These are phyloP conservation scores for Talaromyces islandicus DNA, from an alignment of 2,329 filamentous ascomycete species.

Conservation along the genomic window DNA sequence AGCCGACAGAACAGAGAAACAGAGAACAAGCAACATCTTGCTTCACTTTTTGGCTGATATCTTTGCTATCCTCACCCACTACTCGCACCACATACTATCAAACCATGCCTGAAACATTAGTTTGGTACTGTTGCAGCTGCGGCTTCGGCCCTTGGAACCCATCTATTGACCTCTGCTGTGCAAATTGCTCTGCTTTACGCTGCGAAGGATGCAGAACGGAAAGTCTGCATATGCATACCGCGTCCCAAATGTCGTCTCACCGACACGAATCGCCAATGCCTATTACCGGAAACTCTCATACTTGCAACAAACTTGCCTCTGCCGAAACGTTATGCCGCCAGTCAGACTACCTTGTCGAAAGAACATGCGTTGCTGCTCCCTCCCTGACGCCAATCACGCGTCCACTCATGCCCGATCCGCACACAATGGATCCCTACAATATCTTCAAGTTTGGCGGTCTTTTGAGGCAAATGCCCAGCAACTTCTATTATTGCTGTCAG, in stretches of 20 bases:
- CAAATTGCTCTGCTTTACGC: conserved; percentile 18
- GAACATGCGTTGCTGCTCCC: neutral
- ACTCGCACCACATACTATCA: neutral
- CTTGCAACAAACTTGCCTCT: neutral
- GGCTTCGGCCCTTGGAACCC: conserved; percentile 26
- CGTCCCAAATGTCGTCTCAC: neutral
- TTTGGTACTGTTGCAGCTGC: conserved; percentile 32
- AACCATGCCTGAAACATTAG: conserved; percentile 5
- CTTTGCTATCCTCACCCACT: neutral
- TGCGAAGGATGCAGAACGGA: conserved; percentile 16
- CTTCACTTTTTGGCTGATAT: neutral
- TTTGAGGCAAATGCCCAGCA: conserved; percentile 10
- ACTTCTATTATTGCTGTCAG: conserved; percentile 33
- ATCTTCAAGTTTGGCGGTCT: conserved; percentile 3
- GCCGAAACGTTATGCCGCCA: neutral
- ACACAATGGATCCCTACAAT: neutral
- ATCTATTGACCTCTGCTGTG: conserved; percentile 20
- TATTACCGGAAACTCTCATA: neutral
- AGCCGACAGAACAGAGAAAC: neutral
- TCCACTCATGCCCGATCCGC: neutral
- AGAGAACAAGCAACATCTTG: neutral
- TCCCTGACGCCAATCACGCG: neutral
- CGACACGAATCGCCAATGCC: neutral
- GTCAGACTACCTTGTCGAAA: neutral
- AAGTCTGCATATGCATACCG: neutral